Evolutionary conservation across 176 grass and related monocot species (phyloP).

Genomic region (Cymbopogon citratus): DNA sequence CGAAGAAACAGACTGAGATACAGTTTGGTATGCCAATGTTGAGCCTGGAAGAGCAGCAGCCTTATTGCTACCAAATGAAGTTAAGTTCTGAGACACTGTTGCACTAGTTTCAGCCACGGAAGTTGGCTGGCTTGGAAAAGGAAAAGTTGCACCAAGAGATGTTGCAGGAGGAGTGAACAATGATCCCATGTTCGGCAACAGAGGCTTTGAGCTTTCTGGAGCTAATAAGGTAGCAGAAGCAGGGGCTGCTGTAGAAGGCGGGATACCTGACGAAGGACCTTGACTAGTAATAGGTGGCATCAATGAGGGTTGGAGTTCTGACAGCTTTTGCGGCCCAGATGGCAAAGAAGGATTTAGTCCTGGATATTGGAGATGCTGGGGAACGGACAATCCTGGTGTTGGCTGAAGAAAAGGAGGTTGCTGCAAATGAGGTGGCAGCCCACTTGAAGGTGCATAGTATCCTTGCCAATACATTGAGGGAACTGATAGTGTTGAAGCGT

Average conservation of each 20-base stretch:
- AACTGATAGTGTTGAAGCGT: conserved; percentile 39
- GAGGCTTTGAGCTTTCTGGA: conserved; percentile 48
- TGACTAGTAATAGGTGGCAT: conserved; percentile 38
- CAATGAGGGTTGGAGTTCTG: conserved; percentile 51
- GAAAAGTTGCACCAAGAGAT: conserved; percentile 37
- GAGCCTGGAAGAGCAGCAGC: conserved; percentile 29
- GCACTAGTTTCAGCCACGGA: conserved; percentile 41
- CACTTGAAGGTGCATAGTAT: conserved; percentile 53
- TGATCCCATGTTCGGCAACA: conserved; percentile 33
- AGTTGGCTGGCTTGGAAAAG: conserved; percentile 43
- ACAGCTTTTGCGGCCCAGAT: conserved; percentile 46
- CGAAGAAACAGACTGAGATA: conserved; percentile 36
- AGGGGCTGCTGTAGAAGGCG: conserved; percentile 35
- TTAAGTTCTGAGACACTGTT: conserved; percentile 19
- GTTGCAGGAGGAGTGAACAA: conserved; percentile 37
- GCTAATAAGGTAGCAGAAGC: conserved; percentile 36
- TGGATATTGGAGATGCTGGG: conserved; percentile 60
- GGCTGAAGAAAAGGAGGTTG: conserved; percentile 54
- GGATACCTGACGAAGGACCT: conserved; percentile 29
- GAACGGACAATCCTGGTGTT: conserved; percentile 48
- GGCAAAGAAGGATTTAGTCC: conserved; percentile 51
- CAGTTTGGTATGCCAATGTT: conserved; percentile 42
- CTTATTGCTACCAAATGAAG: conserved; percentile 39
- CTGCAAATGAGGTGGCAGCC: conserved; percentile 66
- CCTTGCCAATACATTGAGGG: conserved; percentile 74